A percentile compares a stretch with the other conserved stretches of the same genome.
phyloP scores from a whole-genome alignment of 2,329 filamentous ascomycete genomes.

The Paraphaeosphaeria minitans region DNA sequence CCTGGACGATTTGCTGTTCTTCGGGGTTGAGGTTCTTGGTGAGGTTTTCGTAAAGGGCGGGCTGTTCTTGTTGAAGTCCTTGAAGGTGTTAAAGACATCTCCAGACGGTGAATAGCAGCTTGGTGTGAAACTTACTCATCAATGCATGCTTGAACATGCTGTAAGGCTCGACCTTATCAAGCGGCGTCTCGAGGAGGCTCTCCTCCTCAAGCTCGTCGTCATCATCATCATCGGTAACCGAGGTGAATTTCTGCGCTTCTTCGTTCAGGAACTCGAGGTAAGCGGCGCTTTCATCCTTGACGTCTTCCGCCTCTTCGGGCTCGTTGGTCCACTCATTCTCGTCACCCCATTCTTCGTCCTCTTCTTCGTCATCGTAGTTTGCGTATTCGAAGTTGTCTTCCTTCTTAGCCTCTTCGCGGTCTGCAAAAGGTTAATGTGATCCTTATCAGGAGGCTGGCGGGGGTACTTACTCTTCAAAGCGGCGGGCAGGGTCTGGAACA shows the following conservation, averaged over 20 bases:
- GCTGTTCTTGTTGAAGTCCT: slow-evolving; percentile 91
- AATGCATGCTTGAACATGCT: slow-evolving; percentile 82
- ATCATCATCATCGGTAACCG: slow-evolving; percentile 74
- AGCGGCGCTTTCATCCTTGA: slow-evolving; percentile 87
- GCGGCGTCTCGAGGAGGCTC: slow-evolving; percentile 86
- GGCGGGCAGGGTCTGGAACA: slow-evolving; percentile 89
- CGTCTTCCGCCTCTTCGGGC: slow-evolving; percentile 68
- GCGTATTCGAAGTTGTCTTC: slow-evolving; percentile 78
- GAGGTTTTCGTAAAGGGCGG: slow-evolving; percentile 82
- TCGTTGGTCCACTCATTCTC: slow-evolving; percentile 72
- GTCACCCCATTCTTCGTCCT: slow-evolving; percentile 80
- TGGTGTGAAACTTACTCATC: slow-evolving; percentile 63
- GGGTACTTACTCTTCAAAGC: slow-evolving; percentile 76
- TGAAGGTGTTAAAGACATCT: slow-evolving; percentile 38
- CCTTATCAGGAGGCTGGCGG: background rate
- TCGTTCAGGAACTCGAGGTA: slow-evolving; percentile 96
- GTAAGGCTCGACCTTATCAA: slow-evolving; percentile 96
- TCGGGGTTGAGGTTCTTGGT: slow-evolving; percentile 78
- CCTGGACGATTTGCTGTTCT: slow-evolving; percentile 81
- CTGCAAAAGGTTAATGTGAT: slow-evolving; percentile 50
- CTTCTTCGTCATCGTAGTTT: slow-evolving; percentile 75
- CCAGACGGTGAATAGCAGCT: no score
- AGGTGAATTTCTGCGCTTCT: slow-evolving; percentile 86
- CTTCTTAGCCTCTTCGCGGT: slow-evolving; percentile 88
- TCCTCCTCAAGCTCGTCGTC: slow-evolving; percentile 94